Evolutionary conservation across 139 green algal genomes (phyloP).

Genomic region (Klebsormidium nitens): DNA sequence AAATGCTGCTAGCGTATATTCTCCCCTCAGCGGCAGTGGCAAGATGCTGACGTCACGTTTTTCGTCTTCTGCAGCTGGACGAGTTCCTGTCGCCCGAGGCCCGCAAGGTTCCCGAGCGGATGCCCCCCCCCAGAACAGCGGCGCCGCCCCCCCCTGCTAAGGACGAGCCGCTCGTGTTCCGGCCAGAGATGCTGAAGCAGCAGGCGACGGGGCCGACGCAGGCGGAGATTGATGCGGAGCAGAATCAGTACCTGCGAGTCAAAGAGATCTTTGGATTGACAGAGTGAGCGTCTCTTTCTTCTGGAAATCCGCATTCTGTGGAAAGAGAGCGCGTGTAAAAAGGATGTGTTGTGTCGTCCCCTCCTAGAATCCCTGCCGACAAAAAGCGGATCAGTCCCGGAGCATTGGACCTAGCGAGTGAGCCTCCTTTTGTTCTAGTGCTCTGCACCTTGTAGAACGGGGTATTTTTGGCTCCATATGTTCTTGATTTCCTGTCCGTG

Average conservation of each 20-base stretch:
- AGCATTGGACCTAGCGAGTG: not conserved
- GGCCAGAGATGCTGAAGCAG: not conserved
- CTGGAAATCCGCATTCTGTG: not conserved
- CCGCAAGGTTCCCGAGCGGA: no score
- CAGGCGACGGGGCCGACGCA: not conserved
- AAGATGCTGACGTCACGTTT: no score
- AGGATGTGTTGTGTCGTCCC: slow-evolving; percentile 9
- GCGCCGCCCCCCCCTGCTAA: no score
- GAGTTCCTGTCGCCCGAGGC: no score
- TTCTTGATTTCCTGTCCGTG: not conserved
- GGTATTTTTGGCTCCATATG: no score
- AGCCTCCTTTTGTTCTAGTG: no score
- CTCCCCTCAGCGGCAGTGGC: no score
- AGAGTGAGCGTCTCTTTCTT: slow-evolving; percentile 16
- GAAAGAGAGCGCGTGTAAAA: not conserved
- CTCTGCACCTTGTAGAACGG: no score
- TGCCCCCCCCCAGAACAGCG: no score
- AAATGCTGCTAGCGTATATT: no score
- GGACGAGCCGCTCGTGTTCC: not conserved
- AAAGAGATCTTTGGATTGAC: slow-evolving; percentile 35
- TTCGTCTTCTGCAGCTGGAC: no score
- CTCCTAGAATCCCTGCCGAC: not conserved
- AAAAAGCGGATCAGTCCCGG: not conserved
- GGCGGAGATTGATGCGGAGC: slow-evolving; percentile 15
- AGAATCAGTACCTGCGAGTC: slow-evolving; percentile 28